These are phyloP conservation scores for Talaromyces sp. DNA, from an alignment of 2,329 filamentous ascomycete genomes.

Conservation along the genomic window DNA sequence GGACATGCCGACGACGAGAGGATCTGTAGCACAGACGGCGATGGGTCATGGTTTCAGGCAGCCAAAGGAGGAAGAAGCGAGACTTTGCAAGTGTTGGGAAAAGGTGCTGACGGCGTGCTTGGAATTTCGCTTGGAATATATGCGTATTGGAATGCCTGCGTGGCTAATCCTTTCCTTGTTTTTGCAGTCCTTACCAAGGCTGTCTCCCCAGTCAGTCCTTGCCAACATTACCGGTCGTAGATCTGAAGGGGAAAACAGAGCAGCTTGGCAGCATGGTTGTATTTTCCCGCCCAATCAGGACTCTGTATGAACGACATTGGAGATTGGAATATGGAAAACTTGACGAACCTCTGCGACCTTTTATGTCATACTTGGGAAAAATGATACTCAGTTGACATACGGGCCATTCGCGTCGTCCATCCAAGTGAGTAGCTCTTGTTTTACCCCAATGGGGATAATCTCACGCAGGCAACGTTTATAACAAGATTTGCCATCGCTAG, in stretches of 20 bases:
- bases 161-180: not conserved
- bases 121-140: not conserved
- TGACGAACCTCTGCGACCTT: not conserved
- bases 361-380: not conserved
- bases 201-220: not conserved
- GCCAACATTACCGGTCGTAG: not conserved
- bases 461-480: not conserved
- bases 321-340: not conserved
- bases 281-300: not conserved
- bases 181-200: not conserved
- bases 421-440: not conserved
- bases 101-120: not conserved
- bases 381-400: not conserved
- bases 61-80: not conserved
- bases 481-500: not conserved
- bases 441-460: not conserved
- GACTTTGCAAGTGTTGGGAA: not conserved
- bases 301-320: not conserved
- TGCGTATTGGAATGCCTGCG: not conserved
- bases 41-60: constrained; percentile 11
- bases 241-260: not conserved
- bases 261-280: not conserved
- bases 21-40: not conserved
- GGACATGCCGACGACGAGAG: constrained; percentile 7
- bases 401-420: not conserved